These are phyloP conservation scores for Mortierella hygrophila DNA, from an alignment of 192 early-diverging fungal genomes.

Conservation along the genomic window DNA sequence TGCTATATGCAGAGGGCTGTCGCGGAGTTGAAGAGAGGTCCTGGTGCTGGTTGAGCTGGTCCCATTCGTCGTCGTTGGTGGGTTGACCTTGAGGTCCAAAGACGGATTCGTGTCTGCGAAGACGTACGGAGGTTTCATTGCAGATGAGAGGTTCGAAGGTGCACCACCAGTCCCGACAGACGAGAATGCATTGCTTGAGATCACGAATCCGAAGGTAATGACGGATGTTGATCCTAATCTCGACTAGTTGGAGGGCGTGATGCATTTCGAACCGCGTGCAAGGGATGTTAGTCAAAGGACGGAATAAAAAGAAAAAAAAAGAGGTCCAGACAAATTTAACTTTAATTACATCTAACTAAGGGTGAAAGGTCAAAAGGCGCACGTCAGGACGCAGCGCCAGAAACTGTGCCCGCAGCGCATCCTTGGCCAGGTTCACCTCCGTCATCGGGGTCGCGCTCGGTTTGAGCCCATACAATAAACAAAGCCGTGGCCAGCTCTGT, in stretches of 20 bases:
- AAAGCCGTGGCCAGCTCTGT: neutral
- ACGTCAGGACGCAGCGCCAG: neutral
- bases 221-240: neutral
- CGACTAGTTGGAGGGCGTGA: neutral
- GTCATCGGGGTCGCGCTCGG: neutral
- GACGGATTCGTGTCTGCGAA: neutral
- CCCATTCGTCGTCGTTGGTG: neutral
- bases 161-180: neutral
- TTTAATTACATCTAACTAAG: neutral
- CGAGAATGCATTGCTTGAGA: constrained; percentile 6
- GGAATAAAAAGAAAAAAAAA: neutral
- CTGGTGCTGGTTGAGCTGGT: neutral
- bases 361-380: neutral
- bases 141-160: constrained; percentile 5
- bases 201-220: neutral
- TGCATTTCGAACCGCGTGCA: neutral
- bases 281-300: neutral
- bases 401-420: neutral
- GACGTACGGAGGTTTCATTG: neutral
- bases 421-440: neutral
- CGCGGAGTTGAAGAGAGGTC: neutral
- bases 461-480: neutral
- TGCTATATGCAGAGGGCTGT: neutral
- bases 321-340: neutral
- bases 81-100: neutral